Evolutionary conservation across 1,284 basidiomycete species (phyloP).

Genomic region (Rhodotorula glutinis): DNA sequence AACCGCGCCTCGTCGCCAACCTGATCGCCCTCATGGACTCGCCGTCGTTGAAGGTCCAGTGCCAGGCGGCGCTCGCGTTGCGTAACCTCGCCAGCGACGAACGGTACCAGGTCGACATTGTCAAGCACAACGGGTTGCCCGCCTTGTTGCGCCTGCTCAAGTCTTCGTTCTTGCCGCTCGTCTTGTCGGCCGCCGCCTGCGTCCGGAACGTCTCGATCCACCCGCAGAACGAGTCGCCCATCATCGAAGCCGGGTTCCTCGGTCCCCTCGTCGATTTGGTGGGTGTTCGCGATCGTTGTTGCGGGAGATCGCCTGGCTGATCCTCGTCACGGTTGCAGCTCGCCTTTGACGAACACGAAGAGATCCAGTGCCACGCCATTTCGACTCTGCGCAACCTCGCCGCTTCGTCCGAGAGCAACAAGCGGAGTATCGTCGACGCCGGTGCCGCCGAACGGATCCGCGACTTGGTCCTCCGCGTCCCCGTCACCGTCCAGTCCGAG

Average conservation of each 20-base stretch:
- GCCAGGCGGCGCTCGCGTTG: conserved; percentile 93
- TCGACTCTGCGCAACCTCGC: conserved; percentile 95
- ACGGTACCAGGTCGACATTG: conserved; percentile 99
- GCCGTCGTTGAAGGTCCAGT: conserved; percentile 95
- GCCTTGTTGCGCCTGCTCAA: conserved; percentile 91
- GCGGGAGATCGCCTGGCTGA: neutral
- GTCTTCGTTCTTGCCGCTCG: conserved; percentile 97
- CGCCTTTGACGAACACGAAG: conserved; percentile 97
- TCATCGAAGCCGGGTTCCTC: conserved; percentile 97
- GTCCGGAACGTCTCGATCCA: conserved; percentile 99
- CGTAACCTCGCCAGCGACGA: conserved; percentile 97
- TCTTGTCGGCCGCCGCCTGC: conserved; percentile 96
- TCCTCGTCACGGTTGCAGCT: conserved; percentile 50
- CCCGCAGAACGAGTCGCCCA: conserved; percentile 96
- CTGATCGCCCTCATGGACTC: conserved; percentile 97
- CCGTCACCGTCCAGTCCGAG: conserved; percentile 95
- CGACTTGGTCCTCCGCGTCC: conserved; percentile 90
- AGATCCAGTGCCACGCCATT: conserved; percentile 98
- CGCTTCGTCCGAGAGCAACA: conserved; percentile 97
- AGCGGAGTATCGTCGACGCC: conserved; percentile 95
- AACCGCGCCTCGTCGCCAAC: conserved; percentile 92
- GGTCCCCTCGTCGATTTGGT: conserved; percentile 87
- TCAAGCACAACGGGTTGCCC: conserved; percentile 89
- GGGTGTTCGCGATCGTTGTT: neutral
- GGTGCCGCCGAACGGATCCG: conserved; percentile 98